A percentile compares a stretch with the other conserved stretches of the same genome.
These are phyloP conservation scores for Marvania coccoides DNA, from an alignment of 139 green algal genomes.

Conservation along the genomic window DNA sequence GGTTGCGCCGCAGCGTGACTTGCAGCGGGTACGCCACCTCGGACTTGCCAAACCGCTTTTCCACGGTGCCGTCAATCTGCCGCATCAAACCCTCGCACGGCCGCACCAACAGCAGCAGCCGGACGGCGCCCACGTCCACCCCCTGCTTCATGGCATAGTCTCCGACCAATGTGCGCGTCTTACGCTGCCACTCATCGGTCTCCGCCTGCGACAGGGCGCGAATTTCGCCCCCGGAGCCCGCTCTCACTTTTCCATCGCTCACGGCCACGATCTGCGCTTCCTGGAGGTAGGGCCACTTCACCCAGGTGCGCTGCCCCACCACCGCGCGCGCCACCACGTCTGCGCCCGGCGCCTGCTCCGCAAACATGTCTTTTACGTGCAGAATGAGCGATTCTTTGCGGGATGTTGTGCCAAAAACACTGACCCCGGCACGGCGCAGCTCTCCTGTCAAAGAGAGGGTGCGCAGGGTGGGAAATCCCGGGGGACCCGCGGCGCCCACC, in stretches of 20 bases:
- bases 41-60: slow-evolving; percentile 68
- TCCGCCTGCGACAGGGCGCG: background rate
- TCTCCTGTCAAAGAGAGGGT: slow-evolving; percentile 38
- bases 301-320: slow-evolving; percentile 63
- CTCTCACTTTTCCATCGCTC: slow-evolving; percentile 14
- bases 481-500: slow-evolving; percentile 33
- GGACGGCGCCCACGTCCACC: slow-evolving; percentile 41
- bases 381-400: slow-evolving; percentile 77
- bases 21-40: slow-evolving; percentile 50
- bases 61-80: slow-evolving; percentile 64
- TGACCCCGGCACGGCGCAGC: slow-evolving; percentile 52
- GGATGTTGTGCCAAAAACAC: slow-evolving; percentile 72
- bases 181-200: slow-evolving; percentile 13
- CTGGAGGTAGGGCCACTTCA: slow-evolving; percentile 85
- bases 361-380: slow-evolving; percentile 27
- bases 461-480: slow-evolving; percentile 68
- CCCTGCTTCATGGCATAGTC: slow-evolving; percentile 39
- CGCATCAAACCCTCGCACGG: slow-evolving; percentile 56
- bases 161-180: slow-evolving; percentile 26
- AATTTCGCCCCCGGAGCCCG: background rate
- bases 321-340: slow-evolving; percentile 31
- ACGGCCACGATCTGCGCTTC: slow-evolving; percentile 50
- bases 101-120: slow-evolving; percentile 60
- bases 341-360: slow-evolving; percentile 1
- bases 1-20: slow-evolving; percentile 42